Evolutionary conservation across 352 stramenopile species (phyloP), one percentile per base, ranked within the genome.

Genomic region (Pilasporangium apinafurcum): DNA sequence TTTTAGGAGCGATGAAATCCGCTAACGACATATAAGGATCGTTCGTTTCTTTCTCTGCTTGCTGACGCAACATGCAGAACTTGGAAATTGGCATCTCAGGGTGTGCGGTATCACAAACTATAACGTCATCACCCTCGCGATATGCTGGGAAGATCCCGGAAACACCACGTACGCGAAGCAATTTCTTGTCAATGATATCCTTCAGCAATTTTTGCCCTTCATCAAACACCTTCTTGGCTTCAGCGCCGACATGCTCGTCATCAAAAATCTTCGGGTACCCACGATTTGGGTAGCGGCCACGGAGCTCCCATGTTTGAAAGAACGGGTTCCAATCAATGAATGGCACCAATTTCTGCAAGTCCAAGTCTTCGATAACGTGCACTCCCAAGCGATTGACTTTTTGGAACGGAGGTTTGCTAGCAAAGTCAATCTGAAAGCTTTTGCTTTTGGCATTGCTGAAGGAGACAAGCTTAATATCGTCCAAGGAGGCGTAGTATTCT

Each of bases 281-380:
- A 60, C 95, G 83, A 66, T 99, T 99, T 20, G 95, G 96, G 62
- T 99, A 99, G 35, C 95, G 86, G 18, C 95, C 96, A 46, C 96
- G 77, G 32, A 99, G 71, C 56, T 98, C 95, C 95, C 94, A 98
- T 24, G 92, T 98, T 71, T 98, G 94, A 76, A 99, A 98, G 68
- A 99, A 98, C 12, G 96, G 95, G 59, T 98, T 98, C 96, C 96
- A 99, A 62, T 99, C 96, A 51, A 99, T 98, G 65, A 95, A 98
- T n/a, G 92, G 89, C 16, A 98, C 75, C 25, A 98, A 62, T 35
- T 95, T 77, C 48, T 91, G 70, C 6, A 98, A 55, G 8, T 65
- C 65, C 27, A 96, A 64, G 42, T 86, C 62, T 40, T 96, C 82
- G 32, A 98, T 79, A 3, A 97, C 66, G 35, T 79, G 86, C 7